Evolutionary conservation across 768 basidiomycete species (phyloP).

Genomic region (Phaffia tasmanica): DNA sequence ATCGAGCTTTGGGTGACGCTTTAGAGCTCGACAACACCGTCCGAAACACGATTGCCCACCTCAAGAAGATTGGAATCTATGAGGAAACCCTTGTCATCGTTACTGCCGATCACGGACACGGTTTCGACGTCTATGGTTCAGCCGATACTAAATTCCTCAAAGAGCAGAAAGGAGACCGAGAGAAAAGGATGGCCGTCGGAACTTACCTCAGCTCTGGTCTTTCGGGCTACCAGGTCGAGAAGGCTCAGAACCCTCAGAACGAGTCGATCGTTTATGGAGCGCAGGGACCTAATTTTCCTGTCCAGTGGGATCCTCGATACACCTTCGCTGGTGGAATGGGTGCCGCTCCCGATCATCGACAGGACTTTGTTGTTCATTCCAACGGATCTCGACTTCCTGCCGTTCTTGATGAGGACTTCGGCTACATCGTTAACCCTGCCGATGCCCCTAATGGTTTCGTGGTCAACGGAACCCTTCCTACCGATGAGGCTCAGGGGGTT

Average conservation of each 20-base stretch:
- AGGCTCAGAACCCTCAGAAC: conserved; percentile 31
- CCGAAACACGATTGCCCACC: conserved; percentile 34
- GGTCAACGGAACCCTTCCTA: conserved; percentile 37
- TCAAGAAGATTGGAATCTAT: conserved; percentile 29
- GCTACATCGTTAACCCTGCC: conserved; percentile 34
- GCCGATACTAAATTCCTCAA: conserved; percentile 37
- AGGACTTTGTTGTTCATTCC: conserved; percentile 30
- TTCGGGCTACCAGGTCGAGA: conserved; percentile 37
- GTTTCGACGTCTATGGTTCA: conserved; percentile 37
- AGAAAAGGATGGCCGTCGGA: conserved; percentile 38
- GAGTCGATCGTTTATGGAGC: conserved; percentile 31
- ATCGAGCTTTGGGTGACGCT: conserved; percentile 39
- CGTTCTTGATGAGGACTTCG: conserved; percentile 26
- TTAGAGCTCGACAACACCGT: conserved; percentile 41
- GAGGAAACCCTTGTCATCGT: conserved; percentile 37
- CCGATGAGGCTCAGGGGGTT: conserved; percentile 34
- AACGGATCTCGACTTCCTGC: conserved; percentile 33
- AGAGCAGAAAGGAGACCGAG: conserved; percentile 31
- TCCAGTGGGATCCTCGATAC: conserved; percentile 40
- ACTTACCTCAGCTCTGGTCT: conserved; percentile 36
- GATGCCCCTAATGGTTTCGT: conserved; percentile 37
- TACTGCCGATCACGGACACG: conserved; percentile 37
- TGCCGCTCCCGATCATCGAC: conserved; percentile 33
- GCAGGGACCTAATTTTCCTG: conserved; percentile 36
- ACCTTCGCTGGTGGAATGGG: conserved; percentile 35